Evolutionary conservation across 2,329 filamentous ascomycete species (phyloP).

Genomic region (Xylaria sp.): DNA sequence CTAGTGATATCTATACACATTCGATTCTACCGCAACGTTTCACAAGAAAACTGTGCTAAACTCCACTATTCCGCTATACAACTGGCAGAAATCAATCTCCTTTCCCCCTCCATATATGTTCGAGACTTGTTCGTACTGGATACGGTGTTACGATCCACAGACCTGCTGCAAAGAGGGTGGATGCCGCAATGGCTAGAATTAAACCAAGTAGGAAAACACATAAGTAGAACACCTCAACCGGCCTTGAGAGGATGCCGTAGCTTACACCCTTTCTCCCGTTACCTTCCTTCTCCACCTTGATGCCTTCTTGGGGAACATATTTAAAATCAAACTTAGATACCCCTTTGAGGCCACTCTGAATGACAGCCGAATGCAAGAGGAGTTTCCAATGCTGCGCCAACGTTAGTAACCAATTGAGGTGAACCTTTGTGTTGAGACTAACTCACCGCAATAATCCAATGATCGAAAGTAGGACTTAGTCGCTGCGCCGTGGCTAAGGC

Average conservation of each 20-base stretch:
- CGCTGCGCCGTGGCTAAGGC: constrained; percentile 38
- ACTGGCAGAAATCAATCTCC: too few relatives aligned
- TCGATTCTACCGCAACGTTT: too few relatives aligned
- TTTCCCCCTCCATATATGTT: too few relatives aligned
- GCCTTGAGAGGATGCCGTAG: constrained; percentile 29
- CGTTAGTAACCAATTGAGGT: not conserved
- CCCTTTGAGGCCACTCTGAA: constrained; percentile 39
- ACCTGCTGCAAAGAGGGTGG: not conserved
- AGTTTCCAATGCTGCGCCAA: constrained; percentile 21
- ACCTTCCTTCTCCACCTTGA: constrained; percentile 32
- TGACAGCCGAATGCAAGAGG: constrained; percentile 38
- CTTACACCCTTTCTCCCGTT: constrained; percentile 21
- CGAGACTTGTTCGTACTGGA: not conserved
- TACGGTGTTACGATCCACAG: not conserved
- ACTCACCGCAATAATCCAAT: constrained; percentile 32
- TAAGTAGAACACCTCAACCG: constrained; percentile 37
- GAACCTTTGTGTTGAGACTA: not conserved
- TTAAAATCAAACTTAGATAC: constrained; percentile 44
- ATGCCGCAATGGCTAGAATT: not conserved
- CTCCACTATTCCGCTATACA: too few relatives aligned
- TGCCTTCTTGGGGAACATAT: constrained; percentile 37
- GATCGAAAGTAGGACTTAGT: constrained; percentile 36
- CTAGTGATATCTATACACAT: too few relatives aligned
- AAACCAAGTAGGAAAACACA: constrained; percentile 32
- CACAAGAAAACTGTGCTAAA: too few relatives aligned